Base-by-base conservation (phyloP, 2,329 filamentous ascomycete species). In the Atkinsonella hypoxylon region DNA sequence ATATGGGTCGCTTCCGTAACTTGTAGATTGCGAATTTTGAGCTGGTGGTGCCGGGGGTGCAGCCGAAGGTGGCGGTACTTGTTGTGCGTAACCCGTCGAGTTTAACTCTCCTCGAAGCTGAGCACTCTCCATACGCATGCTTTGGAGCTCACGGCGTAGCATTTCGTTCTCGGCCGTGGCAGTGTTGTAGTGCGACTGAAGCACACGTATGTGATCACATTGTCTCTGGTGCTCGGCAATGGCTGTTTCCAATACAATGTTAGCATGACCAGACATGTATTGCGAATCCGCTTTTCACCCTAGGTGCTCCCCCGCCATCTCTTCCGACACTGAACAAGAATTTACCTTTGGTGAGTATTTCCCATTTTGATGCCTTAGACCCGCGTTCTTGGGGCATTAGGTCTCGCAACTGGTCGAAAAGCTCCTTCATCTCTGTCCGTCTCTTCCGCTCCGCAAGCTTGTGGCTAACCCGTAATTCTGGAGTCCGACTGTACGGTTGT, bases 321-420 rank as follows among this genome's bases (percentile, higher is more conserved):
- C 22, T 32, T 15, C n/a, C 10, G 18, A 18, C 12, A 26, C 36
- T 3, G 10, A 5, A 12, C 6, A 8, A 9, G 5, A n/a, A 15
- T 76, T 55, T 70, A 90, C 87, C 85, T 73, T 91, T 91, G 2
- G 85, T 89, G 15, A 94, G 64, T 46, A 91, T 89, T 59, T 94
- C 87, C 87, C 87, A 94, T 59, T 94, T 94, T 57, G 86, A 90
- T 0, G 87, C 87, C 64, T 93, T 94, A 22, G 84, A 85, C 1
- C 87, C 87, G 15, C 87, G 80, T 59, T 88, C 87, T 58, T 89
- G 85, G 1, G 87, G 87, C 69, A 91, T 83, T 38, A 89, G 73
- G 57, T 86, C 83, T 57, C 88, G 80, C 9, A 93, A 70, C 58
- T 88, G 83, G 57, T 93, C 87, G 61, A 93, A 93, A 0, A 93